Percentiles rank a stretch among this genome's conserved stretches.
Conservation (phyloP, 2,329 filamentous ascomycete genomes). For the Pseudodiploospora longispora region DNA sequence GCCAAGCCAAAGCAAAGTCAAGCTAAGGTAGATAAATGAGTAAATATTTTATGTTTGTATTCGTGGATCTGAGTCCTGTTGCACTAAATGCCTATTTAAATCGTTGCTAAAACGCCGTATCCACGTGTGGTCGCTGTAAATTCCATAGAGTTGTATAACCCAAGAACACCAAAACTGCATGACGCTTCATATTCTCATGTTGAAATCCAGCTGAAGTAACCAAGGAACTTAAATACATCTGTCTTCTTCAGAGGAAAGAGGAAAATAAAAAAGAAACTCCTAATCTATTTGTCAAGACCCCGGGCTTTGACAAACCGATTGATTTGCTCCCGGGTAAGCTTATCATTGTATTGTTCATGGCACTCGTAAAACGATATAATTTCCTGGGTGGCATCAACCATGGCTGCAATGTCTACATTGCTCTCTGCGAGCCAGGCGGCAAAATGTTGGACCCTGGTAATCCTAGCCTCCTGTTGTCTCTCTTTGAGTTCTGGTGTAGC, state of each 20-base stretch:
- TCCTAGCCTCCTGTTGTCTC: slow-evolving; percentile 44
- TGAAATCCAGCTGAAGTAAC: too few relatives aligned
- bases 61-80: too few relatives aligned
- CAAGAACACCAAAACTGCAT: too few relatives aligned
- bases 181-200: too few relatives aligned
- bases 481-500: slow-evolving; percentile 30
- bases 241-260: background rate
- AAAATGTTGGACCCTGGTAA: slow-evolving; percentile 57
- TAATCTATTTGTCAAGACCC: slow-evolving; percentile 41
- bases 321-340: slow-evolving; percentile 49
- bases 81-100: too few relatives aligned
- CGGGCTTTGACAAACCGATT: slow-evolving; percentile 52
- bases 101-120: too few relatives aligned
- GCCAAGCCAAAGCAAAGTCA: too few relatives aligned
- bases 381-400: slow-evolving; percentile 87
- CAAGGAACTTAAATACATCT: too few relatives aligned
- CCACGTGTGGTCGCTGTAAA: too few relatives aligned
- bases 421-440: slow-evolving; percentile 81
- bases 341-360: slow-evolving; percentile 53
- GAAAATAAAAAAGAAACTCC: background rate
- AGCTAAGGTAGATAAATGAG: too few relatives aligned
- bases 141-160: too few relatives aligned
- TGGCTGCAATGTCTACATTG: slow-evolving; percentile 71
- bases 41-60: too few relatives aligned
- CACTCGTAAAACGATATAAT: slow-evolving; percentile 81